Base-by-base conservation (phyloP, 116 monocot genomes). In the Posidonia oceanica region DNA sequence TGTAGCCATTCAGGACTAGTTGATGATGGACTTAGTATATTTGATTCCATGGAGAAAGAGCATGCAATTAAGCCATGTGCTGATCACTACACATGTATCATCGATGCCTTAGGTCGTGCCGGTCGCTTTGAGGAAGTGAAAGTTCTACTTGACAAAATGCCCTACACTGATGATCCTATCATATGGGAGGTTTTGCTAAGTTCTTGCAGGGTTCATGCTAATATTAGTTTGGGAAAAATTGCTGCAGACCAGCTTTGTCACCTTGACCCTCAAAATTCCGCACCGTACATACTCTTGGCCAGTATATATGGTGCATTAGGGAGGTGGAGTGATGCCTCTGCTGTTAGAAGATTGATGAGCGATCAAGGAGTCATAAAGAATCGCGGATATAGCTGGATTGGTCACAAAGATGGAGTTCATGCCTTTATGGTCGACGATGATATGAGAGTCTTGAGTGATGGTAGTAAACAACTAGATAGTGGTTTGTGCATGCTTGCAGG, bases 181-280 rank as follows among this genome's bases (percentile, higher is more conserved):
- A 70, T 96, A 21, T 96, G 96, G 96, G 91, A 96, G 64, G 88
- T 91, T 29, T 68, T 96, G 65, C 81, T 96, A 8, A 89, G 83
- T 77, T 74, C 91, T 52, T 91, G 96, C 75, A 84, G 75, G 17
- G 71, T 87, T 67, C 96, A 96, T 76, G 68, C 80, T 16, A 82
- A 91, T 72, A 77, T 66, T 14, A 74, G 60, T 20, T 57, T 91
- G 68, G 95, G 88, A 21, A 84, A 75, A 77, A 71, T 59, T 53
- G 95, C 88, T 1, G 91, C 95, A 12, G 86, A 88, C 36, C 74
- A 85, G 39, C 83, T 96, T 64, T 88, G 91, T 52, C 57, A 73
- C 2, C 60, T 88, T 60, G 91, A 91, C 41, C 88, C 86, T 0
- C 63, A 78, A 20, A 96, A 88, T 36, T 76, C 89, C 3, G 61